A percentile compares a stretch with the other conserved stretches of the same genome.
Conservation (phyloP, 441 rosid species). For the Syzygium malaccense region DNA sequence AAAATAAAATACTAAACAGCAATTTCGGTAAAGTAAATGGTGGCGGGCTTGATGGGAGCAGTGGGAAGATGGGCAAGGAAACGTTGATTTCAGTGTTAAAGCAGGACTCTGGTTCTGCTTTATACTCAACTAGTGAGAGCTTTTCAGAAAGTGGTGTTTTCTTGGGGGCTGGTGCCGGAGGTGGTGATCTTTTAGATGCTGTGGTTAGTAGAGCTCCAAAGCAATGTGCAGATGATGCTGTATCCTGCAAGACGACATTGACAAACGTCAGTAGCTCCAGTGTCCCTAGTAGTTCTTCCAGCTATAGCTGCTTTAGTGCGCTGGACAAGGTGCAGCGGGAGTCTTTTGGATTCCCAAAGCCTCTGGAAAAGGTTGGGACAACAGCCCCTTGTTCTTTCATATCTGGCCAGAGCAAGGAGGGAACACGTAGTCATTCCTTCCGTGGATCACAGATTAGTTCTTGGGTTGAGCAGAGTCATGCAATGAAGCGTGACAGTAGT, state of each 20-base stretch:
- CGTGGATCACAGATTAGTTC: slow-evolving; percentile 78
- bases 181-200: slow-evolving; percentile 86
- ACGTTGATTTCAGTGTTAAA: slow-evolving; percentile 23
- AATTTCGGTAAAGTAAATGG: slow-evolving; percentile 20
- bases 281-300: slow-evolving; percentile 30
- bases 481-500: slow-evolving; percentile 39
- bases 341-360: slow-evolving; percentile 25
- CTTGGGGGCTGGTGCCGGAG: slow-evolving; percentile 14
- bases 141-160: slow-evolving; percentile 21
- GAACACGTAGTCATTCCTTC: slow-evolving; percentile 41
- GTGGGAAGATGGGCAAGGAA: slow-evolving; percentile 27
- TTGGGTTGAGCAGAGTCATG: slow-evolving; percentile 68
- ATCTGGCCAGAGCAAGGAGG: slow-evolving; percentile 36
- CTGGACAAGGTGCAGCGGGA: slow-evolving; percentile 34
- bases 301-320: slow-evolving; percentile 16
- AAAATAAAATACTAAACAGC: slow-evolving; percentile 38
- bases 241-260: slow-evolving; percentile 63
- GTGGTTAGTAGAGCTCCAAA: slow-evolving; percentile 71
- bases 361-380: slow-evolving; percentile 18
- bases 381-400: slow-evolving; percentile 32
- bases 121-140: slow-evolving; percentile 27
- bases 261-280: slow-evolving; percentile 57
- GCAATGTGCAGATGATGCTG: slow-evolving; percentile 63
- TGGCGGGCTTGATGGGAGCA: slow-evolving; percentile 14
- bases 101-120: slow-evolving; percentile 26